Conservation (phyloP, 108 stramenopile species). For the Parmales sp. region DNA sequence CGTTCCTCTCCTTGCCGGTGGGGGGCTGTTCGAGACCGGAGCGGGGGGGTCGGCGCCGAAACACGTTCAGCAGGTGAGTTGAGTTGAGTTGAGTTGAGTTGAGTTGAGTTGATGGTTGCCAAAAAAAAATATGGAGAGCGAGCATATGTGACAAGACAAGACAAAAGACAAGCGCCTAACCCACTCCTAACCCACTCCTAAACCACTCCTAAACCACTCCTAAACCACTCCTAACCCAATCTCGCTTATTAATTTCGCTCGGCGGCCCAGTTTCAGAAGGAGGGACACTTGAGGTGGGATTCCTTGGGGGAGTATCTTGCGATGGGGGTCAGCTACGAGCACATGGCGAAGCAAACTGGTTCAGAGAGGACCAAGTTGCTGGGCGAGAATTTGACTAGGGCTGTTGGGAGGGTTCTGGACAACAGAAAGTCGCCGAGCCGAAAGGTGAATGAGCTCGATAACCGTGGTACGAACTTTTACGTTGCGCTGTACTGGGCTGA, state of each 20-base stretch:
- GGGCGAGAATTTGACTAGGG: conserved; percentile 67
- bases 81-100: too few species aligned
- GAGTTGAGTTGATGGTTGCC: too few species aligned
- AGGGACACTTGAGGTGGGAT: conserved; percentile 87
- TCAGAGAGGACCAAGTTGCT: conserved; percentile 63
- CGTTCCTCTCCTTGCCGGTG: conserved; percentile 79
- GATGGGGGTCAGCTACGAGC: conserved; percentile 43
- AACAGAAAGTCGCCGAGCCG: conserved; percentile 79
- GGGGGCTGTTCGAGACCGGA: conserved; percentile 87
- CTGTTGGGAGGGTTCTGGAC: conserved; percentile 69
- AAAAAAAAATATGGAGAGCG: too few species aligned
- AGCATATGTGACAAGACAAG: too few species aligned
- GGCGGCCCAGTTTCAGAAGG: conserved; percentile 78
- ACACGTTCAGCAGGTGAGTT: conserved; percentile 75
- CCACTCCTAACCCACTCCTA: background rate
- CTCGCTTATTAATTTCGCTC: conserved; percentile 50
- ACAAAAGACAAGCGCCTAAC: background rate
- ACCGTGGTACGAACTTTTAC: conserved; percentile 84
- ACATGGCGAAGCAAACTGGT: conserved; percentile 33
- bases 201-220: background rate
- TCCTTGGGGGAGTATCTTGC: conserved; percentile 68
- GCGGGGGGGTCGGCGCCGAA: conserved; percentile 88
- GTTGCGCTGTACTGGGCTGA: conserved; percentile 88
- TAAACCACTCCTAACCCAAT: background rate
- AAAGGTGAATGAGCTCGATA: conserved; percentile 81